Conservation (phyloP, 2,329 filamentous ascomycete species). For the Coleophoma cylindrospora region DNA sequence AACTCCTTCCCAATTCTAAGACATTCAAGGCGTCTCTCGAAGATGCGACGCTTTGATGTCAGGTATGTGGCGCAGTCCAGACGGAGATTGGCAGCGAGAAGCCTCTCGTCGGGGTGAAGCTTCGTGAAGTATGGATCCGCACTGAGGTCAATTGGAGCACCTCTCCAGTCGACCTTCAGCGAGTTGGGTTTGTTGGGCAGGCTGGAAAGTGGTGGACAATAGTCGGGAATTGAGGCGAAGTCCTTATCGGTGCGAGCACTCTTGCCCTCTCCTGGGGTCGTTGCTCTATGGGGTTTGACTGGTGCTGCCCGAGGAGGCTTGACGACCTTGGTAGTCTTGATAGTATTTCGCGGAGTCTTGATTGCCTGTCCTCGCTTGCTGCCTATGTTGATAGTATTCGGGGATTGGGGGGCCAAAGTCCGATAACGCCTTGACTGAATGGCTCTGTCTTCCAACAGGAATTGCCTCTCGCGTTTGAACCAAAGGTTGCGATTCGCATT, state of each 20-base stretch:
- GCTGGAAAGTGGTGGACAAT: constrained; percentile 62
- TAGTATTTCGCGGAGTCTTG: not conserved
- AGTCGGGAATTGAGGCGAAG: constrained; percentile 67
- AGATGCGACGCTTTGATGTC: constrained; percentile 89
- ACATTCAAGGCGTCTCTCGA: constrained; percentile 67
- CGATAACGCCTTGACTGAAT: constrained; percentile 16
- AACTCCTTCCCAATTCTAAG: constrained; percentile 72
- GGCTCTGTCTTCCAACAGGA: constrained; percentile 19
- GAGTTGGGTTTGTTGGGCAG: constrained; percentile 63
- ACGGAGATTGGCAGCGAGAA: constrained; percentile 71
- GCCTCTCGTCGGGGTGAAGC: constrained; percentile 74
- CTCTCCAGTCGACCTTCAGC: constrained; percentile 86
- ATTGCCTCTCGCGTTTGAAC: constrained; percentile 20
- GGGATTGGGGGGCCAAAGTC: constrained; percentile 17
- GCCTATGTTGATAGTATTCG: not conserved
- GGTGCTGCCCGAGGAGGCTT: constrained; percentile 6
- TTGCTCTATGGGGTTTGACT: constrained; percentile 7
- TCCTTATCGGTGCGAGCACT: constrained; percentile 77
- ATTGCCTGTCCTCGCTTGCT: not conserved
- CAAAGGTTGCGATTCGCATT: constrained; percentile 19
- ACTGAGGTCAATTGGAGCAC: constrained; percentile 69
- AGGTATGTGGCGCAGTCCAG: constrained; percentile 86
- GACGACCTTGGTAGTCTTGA: not conserved
- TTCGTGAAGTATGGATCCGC: constrained; percentile 64
- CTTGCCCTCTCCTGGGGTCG: constrained; percentile 33